A percentile compares a stretch with the other conserved stretches of the same genome.
These are phyloP conservation scores for Scutellospora calospora DNA, from an alignment of 371 early-diverging fungal species.

Conservation along the genomic window DNA sequence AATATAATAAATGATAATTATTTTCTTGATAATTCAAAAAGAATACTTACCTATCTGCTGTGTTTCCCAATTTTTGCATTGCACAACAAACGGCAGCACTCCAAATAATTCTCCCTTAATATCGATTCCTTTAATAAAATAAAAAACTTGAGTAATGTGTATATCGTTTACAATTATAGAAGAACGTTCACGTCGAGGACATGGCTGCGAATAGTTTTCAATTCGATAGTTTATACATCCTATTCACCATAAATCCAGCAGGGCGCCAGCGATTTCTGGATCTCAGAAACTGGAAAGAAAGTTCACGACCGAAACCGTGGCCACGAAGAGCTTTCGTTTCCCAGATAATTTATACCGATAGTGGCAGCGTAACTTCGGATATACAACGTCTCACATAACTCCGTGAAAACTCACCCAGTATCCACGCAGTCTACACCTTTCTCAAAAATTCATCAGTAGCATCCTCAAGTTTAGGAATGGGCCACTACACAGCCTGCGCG, in stretches of 20 bases:
- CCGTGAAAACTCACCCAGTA: slow-evolving; percentile 26
- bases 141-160: neutral
- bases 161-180: neutral
- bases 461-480: slow-evolving; percentile 6
- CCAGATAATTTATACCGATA: slow-evolving; percentile 5
- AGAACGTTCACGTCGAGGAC: slow-evolving; percentile 6
- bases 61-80: neutral
- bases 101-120: neutral
- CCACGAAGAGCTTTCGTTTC: slow-evolving; percentile 24
- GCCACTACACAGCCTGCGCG: too few relatives aligned
- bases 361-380: slow-evolving; percentile 43
- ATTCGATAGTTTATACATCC: slow-evolving; percentile 22
- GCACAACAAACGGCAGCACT: neutral
- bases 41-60: neutral
- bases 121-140: slow-evolving; percentile 10
- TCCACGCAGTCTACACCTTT: neutral
- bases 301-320: neutral
- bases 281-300: neutral
- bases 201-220: slow-evolving; percentile 41
- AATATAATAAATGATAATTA: neutral
- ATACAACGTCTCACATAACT: slow-evolving; percentile 37
- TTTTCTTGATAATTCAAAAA: neutral
- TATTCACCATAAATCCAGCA: slow-evolving; percentile 23
- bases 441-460: neutral
- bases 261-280: neutral